phyloP scores from a whole-genome alignment of 108 stramenopile species.

The Nitzschia sp. region DNA sequence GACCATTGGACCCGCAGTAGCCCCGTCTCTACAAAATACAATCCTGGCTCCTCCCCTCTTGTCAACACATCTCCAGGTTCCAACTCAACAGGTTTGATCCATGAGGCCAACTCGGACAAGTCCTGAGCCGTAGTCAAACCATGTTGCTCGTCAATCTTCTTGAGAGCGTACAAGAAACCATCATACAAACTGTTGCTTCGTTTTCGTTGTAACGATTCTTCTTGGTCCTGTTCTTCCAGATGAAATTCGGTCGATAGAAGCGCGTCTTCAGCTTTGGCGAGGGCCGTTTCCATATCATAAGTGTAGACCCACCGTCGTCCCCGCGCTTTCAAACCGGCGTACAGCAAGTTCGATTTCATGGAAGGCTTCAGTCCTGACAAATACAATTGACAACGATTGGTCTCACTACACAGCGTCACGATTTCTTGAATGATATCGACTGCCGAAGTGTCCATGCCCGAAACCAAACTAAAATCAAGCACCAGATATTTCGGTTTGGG shows the following conservation, averaged over 20 bases:
- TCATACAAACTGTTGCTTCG: conserved; percentile 21
- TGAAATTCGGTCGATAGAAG: conserved; percentile 45
- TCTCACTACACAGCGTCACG: conserved; percentile 35
- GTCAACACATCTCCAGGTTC: background rate
- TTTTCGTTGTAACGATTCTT: background rate
- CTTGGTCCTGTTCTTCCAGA: conserved; percentile 31
- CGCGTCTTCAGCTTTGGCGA: conserved; percentile 79
- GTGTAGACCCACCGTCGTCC: conserved; percentile 38
- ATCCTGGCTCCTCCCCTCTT: background rate
- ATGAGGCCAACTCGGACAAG: background rate
- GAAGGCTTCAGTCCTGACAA: conserved; percentile 48
- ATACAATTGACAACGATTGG: conserved; percentile 49
- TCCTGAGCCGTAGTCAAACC: background rate
- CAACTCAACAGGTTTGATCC: background rate
- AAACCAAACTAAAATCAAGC: conserved; percentile 66
- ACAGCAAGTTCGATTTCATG: conserved; percentile 41
- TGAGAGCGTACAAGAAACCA: conserved; percentile 52
- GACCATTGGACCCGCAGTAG: conserved; percentile 5
- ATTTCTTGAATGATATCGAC: conserved; percentile 70
- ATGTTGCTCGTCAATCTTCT: conserved; percentile 48
- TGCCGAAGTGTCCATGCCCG: conserved; percentile 72
- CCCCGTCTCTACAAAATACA: conserved; percentile 8
- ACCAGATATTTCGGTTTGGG: conserved; percentile 57
- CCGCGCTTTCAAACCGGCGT: conserved; percentile 41
- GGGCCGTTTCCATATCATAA: conserved; percentile 52